Conservation (phyloP, 2,329 filamentous ascomycete species). For the Curvularia spicifera region DNA sequence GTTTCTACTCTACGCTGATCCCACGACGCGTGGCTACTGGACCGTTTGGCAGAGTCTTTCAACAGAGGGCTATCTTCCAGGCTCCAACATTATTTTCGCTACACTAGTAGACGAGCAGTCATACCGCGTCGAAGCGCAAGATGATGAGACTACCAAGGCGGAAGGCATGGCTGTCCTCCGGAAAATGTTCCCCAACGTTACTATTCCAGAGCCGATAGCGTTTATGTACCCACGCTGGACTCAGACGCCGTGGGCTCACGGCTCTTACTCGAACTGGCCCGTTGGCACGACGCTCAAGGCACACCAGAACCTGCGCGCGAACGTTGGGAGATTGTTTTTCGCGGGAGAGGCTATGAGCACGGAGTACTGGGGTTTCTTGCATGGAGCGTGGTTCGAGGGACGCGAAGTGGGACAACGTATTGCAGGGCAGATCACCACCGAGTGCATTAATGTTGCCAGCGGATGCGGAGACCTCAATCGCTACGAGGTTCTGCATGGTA, state of each 20-base stretch:
- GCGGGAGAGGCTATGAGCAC: conserved; percentile 69
- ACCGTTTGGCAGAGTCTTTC: conserved; percentile 70
- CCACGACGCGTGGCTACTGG: conserved; percentile 59
- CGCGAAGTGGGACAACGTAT: conserved; percentile 42
- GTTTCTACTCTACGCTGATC: conserved; percentile 62
- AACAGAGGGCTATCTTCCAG: conserved; percentile 63
- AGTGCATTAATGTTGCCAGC: conserved; percentile 32
- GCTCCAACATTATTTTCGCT: conserved; percentile 69
- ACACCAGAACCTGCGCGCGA: conserved; percentile 73
- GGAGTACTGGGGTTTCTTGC: conserved; percentile 70
- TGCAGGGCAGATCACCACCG: conserved; percentile 35
- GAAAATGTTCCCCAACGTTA: conserved; percentile 65
- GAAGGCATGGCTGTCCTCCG: conserved; percentile 65
- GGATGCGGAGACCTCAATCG: conserved; percentile 37
- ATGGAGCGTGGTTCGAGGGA: conserved; percentile 52
- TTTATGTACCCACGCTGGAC: conserved; percentile 69
- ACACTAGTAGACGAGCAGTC: conserved; percentile 65
- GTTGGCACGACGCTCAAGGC: conserved; percentile 66
- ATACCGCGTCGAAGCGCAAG: conserved; percentile 65
- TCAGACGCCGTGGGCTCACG: conserved; percentile 58
- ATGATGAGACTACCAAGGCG: conserved; percentile 62
- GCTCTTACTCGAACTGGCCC: conserved; percentile 74
- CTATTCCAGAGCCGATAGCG: conserved; percentile 64
- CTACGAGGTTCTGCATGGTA: conserved; percentile 43
- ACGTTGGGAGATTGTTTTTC: conserved; percentile 66